Evolutionary conservation across 768 basidiomycete species (phyloP).

Genomic region (Coprinopsis cinerea): DNA sequence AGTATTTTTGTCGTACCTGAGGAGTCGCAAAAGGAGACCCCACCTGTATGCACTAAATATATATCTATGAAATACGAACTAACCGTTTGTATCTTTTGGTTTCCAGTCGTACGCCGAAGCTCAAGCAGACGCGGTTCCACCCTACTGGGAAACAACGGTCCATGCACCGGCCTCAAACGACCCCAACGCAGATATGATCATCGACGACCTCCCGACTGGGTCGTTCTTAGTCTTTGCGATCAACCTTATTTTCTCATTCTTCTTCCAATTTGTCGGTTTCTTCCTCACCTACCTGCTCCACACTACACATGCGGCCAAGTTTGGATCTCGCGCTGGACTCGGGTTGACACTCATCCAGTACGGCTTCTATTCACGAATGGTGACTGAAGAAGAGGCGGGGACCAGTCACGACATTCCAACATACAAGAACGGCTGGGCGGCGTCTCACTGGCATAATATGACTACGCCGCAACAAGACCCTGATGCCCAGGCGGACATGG

Average conservation of each 20-base stretch:
- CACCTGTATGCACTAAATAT: constrained; percentile 59
- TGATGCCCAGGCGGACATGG: constrained; percentile 18
- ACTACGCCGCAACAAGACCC: constrained; percentile 13
- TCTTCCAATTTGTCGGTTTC: constrained; percentile 97
- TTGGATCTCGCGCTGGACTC: constrained; percentile 91
- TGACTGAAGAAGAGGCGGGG: constrained; percentile 23
- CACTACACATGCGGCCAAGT: constrained; percentile 88
- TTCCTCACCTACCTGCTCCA: constrained; percentile 89
- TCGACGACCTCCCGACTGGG: constrained; percentile 89
- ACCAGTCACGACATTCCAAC: constrained; percentile 12
- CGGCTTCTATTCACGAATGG: constrained; percentile 65
- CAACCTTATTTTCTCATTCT: constrained; percentile 83
- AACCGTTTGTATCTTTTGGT: too few species aligned
- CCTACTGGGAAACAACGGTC: constrained; percentile 96
- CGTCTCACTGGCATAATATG: neutral
- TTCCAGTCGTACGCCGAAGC: constrained; percentile 80
- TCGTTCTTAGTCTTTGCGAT: constrained; percentile 65
- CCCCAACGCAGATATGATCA: constrained; percentile 56
- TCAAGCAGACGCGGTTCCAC: constrained; percentile 83
- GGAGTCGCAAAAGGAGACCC: constrained; percentile 71
- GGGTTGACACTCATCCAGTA: constrained; percentile 93
- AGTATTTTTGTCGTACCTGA: constrained; percentile 67
- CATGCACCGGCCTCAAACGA: constrained; percentile 63
- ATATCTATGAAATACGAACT: constrained; percentile 1
- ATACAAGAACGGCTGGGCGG: neutral